A percentile compares a stretch with the other conserved stretches of the same genome.
Conservation (phyloP, 352 stramenopile species). For the Phytophthora tentaculata region DNA sequence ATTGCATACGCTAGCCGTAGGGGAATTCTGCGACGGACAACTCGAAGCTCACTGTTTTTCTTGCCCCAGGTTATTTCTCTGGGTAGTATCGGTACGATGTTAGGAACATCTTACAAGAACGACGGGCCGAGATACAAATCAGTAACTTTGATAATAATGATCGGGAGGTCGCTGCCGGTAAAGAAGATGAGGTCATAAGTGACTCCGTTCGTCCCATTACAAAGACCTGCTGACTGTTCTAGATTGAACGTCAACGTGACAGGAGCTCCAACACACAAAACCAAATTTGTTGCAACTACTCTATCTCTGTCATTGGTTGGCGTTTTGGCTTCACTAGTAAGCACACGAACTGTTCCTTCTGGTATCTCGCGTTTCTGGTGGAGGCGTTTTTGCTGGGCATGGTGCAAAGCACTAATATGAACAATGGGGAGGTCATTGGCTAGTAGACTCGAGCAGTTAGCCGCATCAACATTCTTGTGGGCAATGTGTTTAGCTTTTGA, state of each 20-base stretch:
- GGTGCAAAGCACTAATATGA: not conserved
- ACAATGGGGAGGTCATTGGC: not conserved
- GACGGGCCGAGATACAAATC: not conserved
- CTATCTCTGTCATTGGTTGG: not conserved
- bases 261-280: not conserved
- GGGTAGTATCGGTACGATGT: not conserved
- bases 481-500: not conserved
- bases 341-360: not conserved
- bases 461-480: too few relatives aligned
- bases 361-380: not conserved
- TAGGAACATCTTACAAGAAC: not conserved
- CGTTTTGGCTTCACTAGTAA: not conserved
- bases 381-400: slow-evolving; percentile 3
- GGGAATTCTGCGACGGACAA: slow-evolving; percentile 3
- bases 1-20: slow-evolving; percentile 11
- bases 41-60: not conserved
- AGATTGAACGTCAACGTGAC: slow-evolving; percentile 2
- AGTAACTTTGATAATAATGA: not conserved
- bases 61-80: not conserved
- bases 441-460: not conserved
- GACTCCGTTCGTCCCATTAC: too few relatives aligned
- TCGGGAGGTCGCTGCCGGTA: not conserved
- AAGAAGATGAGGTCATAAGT: too few relatives aligned
- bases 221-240: too few relatives aligned
- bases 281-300: not conserved